Conservation (phyloP, 1,139 yeast genomes). For the Diutina catenulata region DNA sequence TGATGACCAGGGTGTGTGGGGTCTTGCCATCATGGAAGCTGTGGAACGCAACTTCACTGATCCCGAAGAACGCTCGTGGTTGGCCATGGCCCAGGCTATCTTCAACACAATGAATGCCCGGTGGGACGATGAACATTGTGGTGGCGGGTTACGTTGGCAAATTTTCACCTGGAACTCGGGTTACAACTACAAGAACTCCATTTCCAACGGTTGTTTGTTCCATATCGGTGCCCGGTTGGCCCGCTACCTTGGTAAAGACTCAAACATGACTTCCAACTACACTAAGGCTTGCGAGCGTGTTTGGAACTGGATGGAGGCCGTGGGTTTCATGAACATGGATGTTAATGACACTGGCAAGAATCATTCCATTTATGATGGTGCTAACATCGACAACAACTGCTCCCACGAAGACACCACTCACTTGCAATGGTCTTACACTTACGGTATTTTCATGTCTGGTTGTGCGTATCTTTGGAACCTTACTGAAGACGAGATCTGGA, state of each 20-base stretch:
- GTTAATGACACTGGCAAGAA: slow-evolving; percentile 25
- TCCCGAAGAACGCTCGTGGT: slow-evolving; percentile 48
- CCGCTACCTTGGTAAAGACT: slow-evolving; percentile 60
- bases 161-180: slow-evolving; percentile 93
- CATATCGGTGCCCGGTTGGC: slow-evolving; percentile 81
- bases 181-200: slow-evolving; percentile 82
- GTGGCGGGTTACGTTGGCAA: slow-evolving; percentile 95
- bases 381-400: slow-evolving; percentile 52
- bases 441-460: slow-evolving; percentile 72
- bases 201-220: slow-evolving; percentile 84
- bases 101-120: slow-evolving; percentile 83
- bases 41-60: slow-evolving; percentile 68
- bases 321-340: slow-evolving; percentile 37
- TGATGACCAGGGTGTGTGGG: slow-evolving; percentile 93
- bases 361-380: slow-evolving; percentile 66
- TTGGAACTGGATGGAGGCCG: slow-evolving; percentile 71
- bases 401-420: slow-evolving; percentile 30
- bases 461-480: slow-evolving; percentile 71
- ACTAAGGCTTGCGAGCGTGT: slow-evolving; percentile 69
- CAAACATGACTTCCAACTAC: slow-evolving; percentile 28
- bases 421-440: slow-evolving; percentile 81
- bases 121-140: slow-evolving; percentile 70
- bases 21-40: slow-evolving; percentile 70
- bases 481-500: slow-evolving; percentile 63
- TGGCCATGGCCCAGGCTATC: slow-evolving; percentile 64